Percentiles rank a stretch among this genome's conserved stretches.
phyloP scores from a whole-genome alignment of 192 early-diverging fungal species.

The Spinellus fusiger region DNA sequence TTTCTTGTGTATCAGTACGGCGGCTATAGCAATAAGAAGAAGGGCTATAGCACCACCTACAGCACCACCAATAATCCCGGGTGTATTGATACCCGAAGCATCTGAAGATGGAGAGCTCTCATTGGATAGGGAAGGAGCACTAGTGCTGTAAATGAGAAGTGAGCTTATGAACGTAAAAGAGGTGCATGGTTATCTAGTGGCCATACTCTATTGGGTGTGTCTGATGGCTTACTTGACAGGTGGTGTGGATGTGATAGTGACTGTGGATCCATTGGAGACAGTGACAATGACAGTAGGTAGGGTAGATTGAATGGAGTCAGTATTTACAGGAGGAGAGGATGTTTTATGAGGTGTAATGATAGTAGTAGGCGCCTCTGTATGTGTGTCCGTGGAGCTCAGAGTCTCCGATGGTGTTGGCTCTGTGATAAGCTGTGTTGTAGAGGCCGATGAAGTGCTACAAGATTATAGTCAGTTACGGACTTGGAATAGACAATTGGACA shows the following conservation, averaged over 20 bases:
- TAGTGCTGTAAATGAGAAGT: slow-evolving; percentile 5
- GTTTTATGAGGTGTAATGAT: neutral
- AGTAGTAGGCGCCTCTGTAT: neutral
- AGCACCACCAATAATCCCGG: slow-evolving; percentile 4
- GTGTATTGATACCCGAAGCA: neutral
- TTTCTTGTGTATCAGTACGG: neutral
- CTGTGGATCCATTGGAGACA: neutral
- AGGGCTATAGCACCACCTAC: slow-evolving; percentile 6
- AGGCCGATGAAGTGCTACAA: neutral
- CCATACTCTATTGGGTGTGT: neutral
- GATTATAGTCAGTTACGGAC: neutral
- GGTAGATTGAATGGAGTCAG: neutral
- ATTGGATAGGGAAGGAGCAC: slow-evolving; percentile 7
- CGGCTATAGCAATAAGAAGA: neutral
- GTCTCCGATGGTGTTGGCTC: neutral
- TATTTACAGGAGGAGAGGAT: neutral
- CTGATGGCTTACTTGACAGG: slow-evolving; percentile 10
- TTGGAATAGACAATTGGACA: too few relatives aligned
- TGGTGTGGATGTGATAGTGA: slow-evolving; percentile 6
- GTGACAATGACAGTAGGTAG: slow-evolving; percentile 5
- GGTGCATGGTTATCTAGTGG: neutral
- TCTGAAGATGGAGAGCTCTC: neutral
- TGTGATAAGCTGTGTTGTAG: neutral
- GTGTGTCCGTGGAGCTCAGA: neutral
- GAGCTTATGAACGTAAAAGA: too few relatives aligned